Evolutionary conservation across 2,329 filamentous ascomycete species (phyloP).

Genomic region (Colletotrichum gigasporum): DNA sequence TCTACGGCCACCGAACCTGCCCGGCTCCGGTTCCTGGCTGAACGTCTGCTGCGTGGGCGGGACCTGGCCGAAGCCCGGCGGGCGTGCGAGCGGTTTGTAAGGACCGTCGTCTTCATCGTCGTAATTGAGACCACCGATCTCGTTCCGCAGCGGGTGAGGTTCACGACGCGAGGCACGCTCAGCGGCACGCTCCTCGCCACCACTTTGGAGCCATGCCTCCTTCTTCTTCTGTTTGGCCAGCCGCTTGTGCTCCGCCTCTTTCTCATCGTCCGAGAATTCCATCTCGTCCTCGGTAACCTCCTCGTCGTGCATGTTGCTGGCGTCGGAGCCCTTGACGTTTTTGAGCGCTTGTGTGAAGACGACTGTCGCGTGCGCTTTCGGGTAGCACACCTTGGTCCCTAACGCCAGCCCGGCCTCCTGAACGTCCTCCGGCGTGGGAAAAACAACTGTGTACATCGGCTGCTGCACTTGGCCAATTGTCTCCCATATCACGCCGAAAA

Average conservation of each 20-base stretch:
- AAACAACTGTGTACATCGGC: slow-evolving; percentile 86
- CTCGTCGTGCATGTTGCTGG: slow-evolving; percentile 94
- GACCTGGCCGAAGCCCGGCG: slow-evolving; percentile 67
- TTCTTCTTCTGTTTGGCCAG: slow-evolving; percentile 74
- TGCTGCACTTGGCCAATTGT: slow-evolving; percentile 86
- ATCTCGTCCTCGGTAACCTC: slow-evolving; percentile 86
- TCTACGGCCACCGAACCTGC: slow-evolving; percentile 43
- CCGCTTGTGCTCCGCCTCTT: slow-evolving; percentile 84
- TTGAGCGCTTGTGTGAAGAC: slow-evolving; percentile 88
- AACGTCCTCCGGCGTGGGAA: slow-evolving; percentile 75
- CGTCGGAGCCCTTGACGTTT: slow-evolving; percentile 86
- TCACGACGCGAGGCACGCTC: slow-evolving; percentile 43
- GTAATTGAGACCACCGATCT: slow-evolving; percentile 66
- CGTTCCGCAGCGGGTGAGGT: slow-evolving; percentile 51
- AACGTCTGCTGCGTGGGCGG: slow-evolving; percentile 56
- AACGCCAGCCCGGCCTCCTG: slow-evolving; percentile 71
- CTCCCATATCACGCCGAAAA: slow-evolving; percentile 86
- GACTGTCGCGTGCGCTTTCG: slow-evolving; percentile 79
- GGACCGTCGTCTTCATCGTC: slow-evolving; percentile 75
- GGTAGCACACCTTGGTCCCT: slow-evolving; percentile 81
- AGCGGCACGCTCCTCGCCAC: slow-evolving; percentile 44
- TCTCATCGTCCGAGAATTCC: slow-evolving; percentile 97
- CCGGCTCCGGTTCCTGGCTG: slow-evolving; percentile 47
- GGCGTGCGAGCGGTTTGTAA: slow-evolving; percentile 77
- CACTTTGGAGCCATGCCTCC: slow-evolving; percentile 50